Conservation (phyloP, 2,329 filamentous ascomycete species). For the Aphanoascus verrucosus region DNA sequence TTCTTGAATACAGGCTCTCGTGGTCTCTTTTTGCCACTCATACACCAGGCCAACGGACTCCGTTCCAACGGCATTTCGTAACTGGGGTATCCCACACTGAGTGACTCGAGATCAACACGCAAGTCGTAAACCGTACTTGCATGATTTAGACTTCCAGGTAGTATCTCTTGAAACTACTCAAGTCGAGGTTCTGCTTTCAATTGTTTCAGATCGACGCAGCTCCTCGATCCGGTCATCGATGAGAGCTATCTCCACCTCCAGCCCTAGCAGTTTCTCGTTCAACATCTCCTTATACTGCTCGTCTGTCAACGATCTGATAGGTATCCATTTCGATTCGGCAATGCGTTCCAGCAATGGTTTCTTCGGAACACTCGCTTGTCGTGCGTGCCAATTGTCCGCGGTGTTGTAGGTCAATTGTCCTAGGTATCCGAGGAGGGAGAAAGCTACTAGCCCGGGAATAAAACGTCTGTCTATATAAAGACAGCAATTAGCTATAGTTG, state of each 20-base stretch:
- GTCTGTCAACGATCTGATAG: constrained; percentile 58
- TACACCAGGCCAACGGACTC: too few relatives aligned
- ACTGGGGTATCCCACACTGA: too few relatives aligned
- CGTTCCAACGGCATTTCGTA: too few relatives aligned
- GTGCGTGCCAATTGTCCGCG: constrained; percentile 39
- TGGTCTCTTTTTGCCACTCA: too few relatives aligned
- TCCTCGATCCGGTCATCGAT: constrained; percentile 63
- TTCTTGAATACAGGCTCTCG: too few relatives aligned
- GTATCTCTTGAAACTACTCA: too few relatives aligned
- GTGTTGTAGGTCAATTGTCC: constrained; percentile 49
- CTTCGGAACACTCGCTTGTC: constrained; percentile 25
- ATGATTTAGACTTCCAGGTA: too few relatives aligned
- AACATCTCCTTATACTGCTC: constrained; percentile 63
- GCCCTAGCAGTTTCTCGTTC: constrained; percentile 56
- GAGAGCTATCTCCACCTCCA: constrained; percentile 68
- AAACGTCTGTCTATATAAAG: constrained; percentile 49
- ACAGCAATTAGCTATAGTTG: too few relatives aligned
- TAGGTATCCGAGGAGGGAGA: constrained; percentile 46
- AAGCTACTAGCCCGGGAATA: constrained; percentile 50
- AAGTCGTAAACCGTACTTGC: too few relatives aligned
- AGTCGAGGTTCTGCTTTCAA: not conserved
- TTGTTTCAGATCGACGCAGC: constrained; percentile 28
- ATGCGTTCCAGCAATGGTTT: constrained; percentile 41
- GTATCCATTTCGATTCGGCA: constrained; percentile 57
- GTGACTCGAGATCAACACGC: too few relatives aligned